Evolutionary conservation across 768 basidiomycete genomes (phyloP).

Genomic region (Termitomyces sp.): DNA sequence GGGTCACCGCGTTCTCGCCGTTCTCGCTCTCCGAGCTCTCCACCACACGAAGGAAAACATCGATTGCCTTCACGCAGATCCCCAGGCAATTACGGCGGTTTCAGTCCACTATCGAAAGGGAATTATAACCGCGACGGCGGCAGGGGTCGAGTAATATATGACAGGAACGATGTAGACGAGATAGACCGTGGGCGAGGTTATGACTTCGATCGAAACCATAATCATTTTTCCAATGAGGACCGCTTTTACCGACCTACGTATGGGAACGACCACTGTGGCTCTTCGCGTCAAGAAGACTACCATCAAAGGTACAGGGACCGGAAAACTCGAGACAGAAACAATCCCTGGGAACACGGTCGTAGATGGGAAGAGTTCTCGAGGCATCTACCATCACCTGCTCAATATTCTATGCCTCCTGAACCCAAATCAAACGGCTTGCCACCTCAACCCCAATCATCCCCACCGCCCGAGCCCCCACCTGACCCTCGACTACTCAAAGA

Average conservation of each 20-base stretch:
- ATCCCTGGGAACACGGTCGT: conserved; percentile 11
- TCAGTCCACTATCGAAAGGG: conserved; percentile 31
- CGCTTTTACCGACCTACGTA: conserved; percentile 22
- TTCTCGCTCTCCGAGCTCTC: conserved; percentile 32
- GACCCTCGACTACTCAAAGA: conserved; percentile 20
- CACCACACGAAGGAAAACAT: conserved; percentile 29
- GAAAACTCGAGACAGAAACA: not conserved
- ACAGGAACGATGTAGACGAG: conserved; percentile 23
- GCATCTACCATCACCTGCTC: conserved; percentile 17
- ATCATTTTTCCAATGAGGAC: conserved; percentile 9
- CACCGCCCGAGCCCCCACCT: conserved; percentile 32
- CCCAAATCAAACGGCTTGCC: conserved; percentile 11
- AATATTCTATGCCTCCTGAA: conserved; percentile 14
- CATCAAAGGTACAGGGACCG: conserved; percentile 4
- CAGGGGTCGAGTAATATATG: conserved; percentile 27
- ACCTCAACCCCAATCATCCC: conserved; percentile 11
- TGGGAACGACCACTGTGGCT: conserved; percentile 15
- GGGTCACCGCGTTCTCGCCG: conserved; percentile 21
- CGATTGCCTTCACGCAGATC: conserved; percentile 34
- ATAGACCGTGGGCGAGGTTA: conserved; percentile 20
- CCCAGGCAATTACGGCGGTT: conserved; percentile 18
- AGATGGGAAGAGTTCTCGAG: conserved; percentile 19
- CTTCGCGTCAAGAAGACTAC: conserved; percentile 23
- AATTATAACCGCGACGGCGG: conserved; percentile 26
- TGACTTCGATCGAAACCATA: conserved; percentile 16